A percentile compares a stretch with the other conserved stretches of the same genome.
These are phyloP conservation scores for Coniochaeta hoffmannii DNA, from an alignment of 2,329 filamentous ascomycete species.

Conservation along the genomic window DNA sequence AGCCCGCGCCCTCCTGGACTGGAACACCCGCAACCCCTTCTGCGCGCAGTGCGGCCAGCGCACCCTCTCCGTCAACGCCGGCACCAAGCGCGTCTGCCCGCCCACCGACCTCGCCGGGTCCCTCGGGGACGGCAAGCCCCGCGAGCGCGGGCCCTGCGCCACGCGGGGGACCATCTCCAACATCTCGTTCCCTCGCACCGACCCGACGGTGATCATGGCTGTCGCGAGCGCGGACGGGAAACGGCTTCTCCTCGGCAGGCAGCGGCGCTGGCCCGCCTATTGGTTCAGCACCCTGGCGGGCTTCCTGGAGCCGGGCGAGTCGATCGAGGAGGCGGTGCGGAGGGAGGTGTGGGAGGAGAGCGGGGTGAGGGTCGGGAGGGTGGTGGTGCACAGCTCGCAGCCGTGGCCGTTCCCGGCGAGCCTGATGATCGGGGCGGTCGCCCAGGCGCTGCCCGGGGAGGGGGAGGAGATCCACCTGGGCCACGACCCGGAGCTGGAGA, in stretches of 20 bases:
- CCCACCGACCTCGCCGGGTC: slow-evolving; percentile 52
- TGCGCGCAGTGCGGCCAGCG: slow-evolving; percentile 82
- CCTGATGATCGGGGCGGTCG: slow-evolving; percentile 82
- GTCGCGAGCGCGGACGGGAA: slow-evolving; percentile 75
- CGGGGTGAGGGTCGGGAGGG: slow-evolving; percentile 67
- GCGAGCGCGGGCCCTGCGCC: slow-evolving; percentile 61
- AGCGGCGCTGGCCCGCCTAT: slow-evolving; percentile 72
- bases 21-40: slow-evolving; percentile 89
- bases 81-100: slow-evolving; percentile 75
- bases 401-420: slow-evolving; percentile 84
- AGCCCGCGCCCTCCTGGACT: slow-evolving; percentile 81
- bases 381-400: slow-evolving; percentile 76
- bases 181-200: slow-evolving; percentile 83
- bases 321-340: slow-evolving; percentile 75
- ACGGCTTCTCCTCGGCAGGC: slow-evolving; percentile 74
- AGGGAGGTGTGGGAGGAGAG: slow-evolving; percentile 84
- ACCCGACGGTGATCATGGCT: slow-evolving; percentile 92
- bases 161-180: slow-evolving; percentile 85
- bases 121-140: slow-evolving; percentile 24
- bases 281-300: slow-evolving; percentile 89
- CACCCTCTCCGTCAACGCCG: slow-evolving; percentile 71
- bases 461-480: slow-evolving; percentile 77
- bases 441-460: slow-evolving; percentile 65
- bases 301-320: slow-evolving; percentile 80
- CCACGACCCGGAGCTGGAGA: slow-evolving; percentile 86